These are phyloP conservation scores for Tetradesmus obliquus DNA, from an alignment of 139 green algal species.

Conservation along the genomic window DNA sequence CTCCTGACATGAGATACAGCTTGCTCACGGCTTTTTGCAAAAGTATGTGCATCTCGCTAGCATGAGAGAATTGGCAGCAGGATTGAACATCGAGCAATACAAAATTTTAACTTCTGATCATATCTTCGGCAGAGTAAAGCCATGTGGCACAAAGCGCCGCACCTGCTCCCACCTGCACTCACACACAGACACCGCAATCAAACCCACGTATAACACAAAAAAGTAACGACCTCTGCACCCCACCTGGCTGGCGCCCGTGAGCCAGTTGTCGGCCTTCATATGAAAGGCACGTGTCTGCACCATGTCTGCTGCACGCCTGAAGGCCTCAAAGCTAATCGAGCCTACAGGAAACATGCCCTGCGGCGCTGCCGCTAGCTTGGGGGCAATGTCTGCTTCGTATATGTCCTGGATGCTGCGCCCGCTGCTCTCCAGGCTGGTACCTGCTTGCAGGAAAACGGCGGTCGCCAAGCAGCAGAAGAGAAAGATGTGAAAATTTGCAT, in stretches of 20 bases:
- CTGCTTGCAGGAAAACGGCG: neutral
- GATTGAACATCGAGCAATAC: too few relatives aligned
- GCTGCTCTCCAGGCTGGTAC: constrained; percentile 9
- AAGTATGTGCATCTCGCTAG: neutral
- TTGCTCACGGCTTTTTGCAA: constrained; percentile 48
- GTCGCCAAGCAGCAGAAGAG: neutral
- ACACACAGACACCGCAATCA: neutral
- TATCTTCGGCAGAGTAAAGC: too few relatives aligned
- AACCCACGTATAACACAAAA: neutral
- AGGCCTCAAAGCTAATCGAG: constrained; percentile 35
- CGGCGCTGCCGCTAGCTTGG: constrained; percentile 40
- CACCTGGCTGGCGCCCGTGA: constrained; percentile 63
- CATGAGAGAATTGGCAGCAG: neutral
- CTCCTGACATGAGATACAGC: constrained; percentile 72
- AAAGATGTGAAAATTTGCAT: too few relatives aligned
- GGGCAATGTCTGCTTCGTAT: constrained; percentile 20
- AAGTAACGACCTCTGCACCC: neutral
- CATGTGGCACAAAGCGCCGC: too few relatives aligned
- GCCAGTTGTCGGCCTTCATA: constrained; percentile 74
- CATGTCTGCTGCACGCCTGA: constrained; percentile 62
- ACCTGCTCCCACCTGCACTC: too few relatives aligned
- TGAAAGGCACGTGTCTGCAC: constrained; percentile 83
- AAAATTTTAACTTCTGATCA: too few relatives aligned
- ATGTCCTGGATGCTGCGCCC: constrained; percentile 16
- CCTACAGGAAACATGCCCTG: constrained; percentile 61